Evolutionary conservation across 768 basidiomycete species (phyloP).

Genomic region (Amanita inopinata): DNA sequence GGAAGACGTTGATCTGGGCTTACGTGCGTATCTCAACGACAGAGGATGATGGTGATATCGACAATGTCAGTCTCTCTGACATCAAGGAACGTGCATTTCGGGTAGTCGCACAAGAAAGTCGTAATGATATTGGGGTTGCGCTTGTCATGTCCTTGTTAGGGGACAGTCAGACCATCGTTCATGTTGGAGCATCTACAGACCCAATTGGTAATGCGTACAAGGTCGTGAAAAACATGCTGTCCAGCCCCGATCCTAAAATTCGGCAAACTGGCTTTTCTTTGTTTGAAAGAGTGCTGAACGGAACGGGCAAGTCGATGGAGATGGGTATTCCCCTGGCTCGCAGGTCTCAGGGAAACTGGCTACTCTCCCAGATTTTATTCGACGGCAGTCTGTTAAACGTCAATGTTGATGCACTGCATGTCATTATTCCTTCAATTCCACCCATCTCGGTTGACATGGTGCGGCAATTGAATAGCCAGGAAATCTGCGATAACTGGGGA

Average conservation of each 20-base stretch:
- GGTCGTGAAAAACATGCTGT: constrained; percentile 10
- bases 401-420: background rate
- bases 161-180: background rate
- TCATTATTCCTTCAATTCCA: constrained; percentile 1
- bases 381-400: constrained; percentile 10
- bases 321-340: background rate
- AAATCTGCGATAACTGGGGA: constrained; percentile 20
- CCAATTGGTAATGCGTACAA: constrained; percentile 6
- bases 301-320: background rate
- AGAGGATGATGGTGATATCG: constrained; percentile 13
- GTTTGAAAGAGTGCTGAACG: constrained; percentile 7
- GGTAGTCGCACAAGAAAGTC: constrained; percentile 37
- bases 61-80: constrained; percentile 7
- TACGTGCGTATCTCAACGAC: constrained; percentile 30
- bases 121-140: constrained; percentile 31
- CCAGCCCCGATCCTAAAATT: constrained; percentile 5
- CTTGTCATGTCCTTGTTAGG: constrained; percentile 32
- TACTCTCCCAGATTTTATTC: constrained; percentile 7
- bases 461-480: constrained; percentile 16
- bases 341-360: background rate
- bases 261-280: constrained; percentile 5
- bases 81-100: constrained; percentile 25
- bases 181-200: background rate
- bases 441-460: constrained; percentile 8
- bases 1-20: constrained; percentile 50